Conservation (phyloP, 1,139 yeast genomes). For the Taphrina deformans region DNA sequence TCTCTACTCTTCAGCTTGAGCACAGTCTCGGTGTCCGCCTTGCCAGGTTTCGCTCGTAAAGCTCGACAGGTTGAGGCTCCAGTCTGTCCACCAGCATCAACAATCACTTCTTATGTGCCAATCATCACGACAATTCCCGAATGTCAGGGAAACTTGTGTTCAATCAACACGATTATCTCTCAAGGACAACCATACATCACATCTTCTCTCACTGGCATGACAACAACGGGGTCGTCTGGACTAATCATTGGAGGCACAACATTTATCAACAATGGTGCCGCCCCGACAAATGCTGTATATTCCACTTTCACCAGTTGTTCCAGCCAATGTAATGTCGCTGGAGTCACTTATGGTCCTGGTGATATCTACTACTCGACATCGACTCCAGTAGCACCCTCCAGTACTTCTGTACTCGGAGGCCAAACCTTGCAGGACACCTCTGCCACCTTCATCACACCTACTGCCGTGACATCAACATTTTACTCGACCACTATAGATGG, state of each 20-base stretch:
- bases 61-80: not conserved
- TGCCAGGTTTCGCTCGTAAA: not conserved
- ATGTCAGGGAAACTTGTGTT: conserved; percentile 13
- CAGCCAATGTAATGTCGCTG: conserved; percentile 14
- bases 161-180: conserved; percentile 15
- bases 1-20: not conserved
- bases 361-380: conserved; percentile 18
- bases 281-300: conserved; percentile 8
- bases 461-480: conserved; percentile 8
- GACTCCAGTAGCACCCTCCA: conserved; percentile 4
- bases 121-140: conserved; percentile 27
- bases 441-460: conserved; percentile 1
- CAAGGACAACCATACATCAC: conserved; percentile 18
- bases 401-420: conserved; percentile 17
- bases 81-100: conserved; percentile 14
- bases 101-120: conserved; percentile 13
- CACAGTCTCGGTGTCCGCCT: not conserved
- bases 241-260: conserved; percentile 23
- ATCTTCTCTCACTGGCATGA: not conserved
- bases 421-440: conserved; percentile 8
- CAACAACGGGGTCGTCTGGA: conserved; percentile 9
- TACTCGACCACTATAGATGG: conserved; percentile 13
- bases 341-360: conserved; percentile 9
- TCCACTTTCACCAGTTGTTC: conserved; percentile 18
- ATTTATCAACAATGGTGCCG: conserved; percentile 20